Percentiles rank a stretch among this genome's conserved stretches.
These are phyloP conservation scores for Xerocomellus amylosporus DNA, from an alignment of 768 basidiomycete species.

Conservation along the genomic window DNA sequence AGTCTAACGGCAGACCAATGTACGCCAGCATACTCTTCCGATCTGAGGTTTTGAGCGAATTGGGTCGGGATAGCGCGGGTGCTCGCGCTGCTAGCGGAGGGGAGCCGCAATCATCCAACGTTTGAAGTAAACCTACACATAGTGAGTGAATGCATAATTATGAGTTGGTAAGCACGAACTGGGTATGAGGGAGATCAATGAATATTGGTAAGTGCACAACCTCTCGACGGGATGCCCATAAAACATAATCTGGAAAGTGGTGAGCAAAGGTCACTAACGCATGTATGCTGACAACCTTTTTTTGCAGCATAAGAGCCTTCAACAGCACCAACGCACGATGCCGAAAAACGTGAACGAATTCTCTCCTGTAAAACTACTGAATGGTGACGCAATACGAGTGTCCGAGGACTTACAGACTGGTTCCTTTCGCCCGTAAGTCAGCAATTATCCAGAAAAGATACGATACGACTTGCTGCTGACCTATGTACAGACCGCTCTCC, in stretches of 20 bases:
- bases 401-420: conserved; percentile 54
- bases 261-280: conserved; percentile 10
- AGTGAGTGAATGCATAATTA: conserved; percentile 3
- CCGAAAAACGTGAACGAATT: conserved; percentile 90
- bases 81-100: conserved; percentile 69
- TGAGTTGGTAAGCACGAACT: conserved; percentile 40
- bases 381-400: neutral
- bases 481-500: conserved; percentile 94
- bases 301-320: conserved; percentile 92
- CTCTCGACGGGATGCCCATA: conserved; percentile 95
- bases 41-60: conserved; percentile 84
- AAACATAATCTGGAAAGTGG: conserved; percentile 76
- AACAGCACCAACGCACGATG: conserved; percentile 91
- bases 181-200: conserved; percentile 89
- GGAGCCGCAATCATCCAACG: conserved; percentile 87
- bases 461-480: conserved; percentile 41
- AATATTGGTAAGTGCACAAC: conserved; percentile 96
- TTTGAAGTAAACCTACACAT: conserved; percentile 72
- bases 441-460: neutral
- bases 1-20: conserved; percentile 87
- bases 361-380: conserved; percentile 53
- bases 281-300: conserved; percentile 54
- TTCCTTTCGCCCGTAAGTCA: conserved; percentile 46
- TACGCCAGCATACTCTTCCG: conserved; percentile 88
- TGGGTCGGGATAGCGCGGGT: conserved; percentile 64